Conservation (phyloP, 2,329 filamentous ascomycete genomes). For the Paraphaeosphaeria minitans region DNA sequence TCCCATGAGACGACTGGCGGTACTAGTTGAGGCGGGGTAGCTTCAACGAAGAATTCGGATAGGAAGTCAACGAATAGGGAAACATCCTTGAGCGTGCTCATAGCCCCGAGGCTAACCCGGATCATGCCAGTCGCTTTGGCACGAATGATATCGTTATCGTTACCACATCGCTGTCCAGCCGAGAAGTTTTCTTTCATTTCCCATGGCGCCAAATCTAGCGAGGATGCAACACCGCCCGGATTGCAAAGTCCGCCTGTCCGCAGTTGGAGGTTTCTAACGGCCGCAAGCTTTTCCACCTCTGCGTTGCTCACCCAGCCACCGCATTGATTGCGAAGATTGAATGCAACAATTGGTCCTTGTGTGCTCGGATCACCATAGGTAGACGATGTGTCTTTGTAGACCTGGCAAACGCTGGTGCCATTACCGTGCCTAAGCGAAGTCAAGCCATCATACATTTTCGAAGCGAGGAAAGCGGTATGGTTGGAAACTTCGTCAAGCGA, state of each 20-base stretch:
- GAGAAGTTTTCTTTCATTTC: conserved; percentile 87
- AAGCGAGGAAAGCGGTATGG: conserved; percentile 72
- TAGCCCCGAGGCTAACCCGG: conserved; percentile 83
- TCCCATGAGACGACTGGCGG: conserved; percentile 28
- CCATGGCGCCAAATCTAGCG: conserved; percentile 74
- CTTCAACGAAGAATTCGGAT: conserved; percentile 51
- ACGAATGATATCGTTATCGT: conserved; percentile 77
- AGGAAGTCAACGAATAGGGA: conserved; percentile 73
- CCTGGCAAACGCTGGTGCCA: conserved; percentile 64
- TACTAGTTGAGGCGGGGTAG: conserved; percentile 14
- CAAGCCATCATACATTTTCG: conserved; percentile 64
- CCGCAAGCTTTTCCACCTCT: conserved; percentile 86
- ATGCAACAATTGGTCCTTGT: conserved; percentile 78
- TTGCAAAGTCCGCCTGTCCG: conserved; percentile 91
- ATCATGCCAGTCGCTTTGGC: conserved; percentile 90
- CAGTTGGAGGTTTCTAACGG: conserved; percentile 78
- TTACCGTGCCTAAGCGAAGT: conserved; percentile 70
- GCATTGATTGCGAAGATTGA: conserved; percentile 74
- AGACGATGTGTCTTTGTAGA: conserved; percentile 61
- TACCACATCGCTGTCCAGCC: conserved; percentile 81
- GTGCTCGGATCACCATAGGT: conserved; percentile 51
- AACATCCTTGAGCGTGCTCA: conserved; percentile 81
- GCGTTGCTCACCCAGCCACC: conserved; percentile 79
- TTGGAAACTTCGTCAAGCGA: conserved; percentile 71
- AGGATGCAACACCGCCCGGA: conserved; percentile 79